These are phyloP conservation scores for Phaeotremella skinneri DNA, from an alignment of 768 basidiomycete species.

Conservation along the genomic window DNA sequence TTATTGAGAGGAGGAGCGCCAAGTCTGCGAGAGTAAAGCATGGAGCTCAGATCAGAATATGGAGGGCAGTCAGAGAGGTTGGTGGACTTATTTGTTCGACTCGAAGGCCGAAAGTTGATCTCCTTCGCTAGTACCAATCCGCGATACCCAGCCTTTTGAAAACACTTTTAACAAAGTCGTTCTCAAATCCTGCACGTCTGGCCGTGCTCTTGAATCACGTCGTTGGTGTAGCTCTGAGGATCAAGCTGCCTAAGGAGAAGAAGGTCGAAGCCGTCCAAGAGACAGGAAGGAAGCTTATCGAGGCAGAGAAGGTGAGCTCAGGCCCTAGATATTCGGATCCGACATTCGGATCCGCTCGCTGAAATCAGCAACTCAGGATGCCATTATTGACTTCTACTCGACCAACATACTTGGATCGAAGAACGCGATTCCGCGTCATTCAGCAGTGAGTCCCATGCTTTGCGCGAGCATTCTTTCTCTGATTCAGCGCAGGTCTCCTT, in stretches of 20 bases:
- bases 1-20: constrained; percentile 26
- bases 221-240: constrained; percentile 67
- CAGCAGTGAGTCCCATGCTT: constrained; percentile 52
- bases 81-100: background rate
- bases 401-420: constrained; percentile 68
- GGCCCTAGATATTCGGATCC: constrained; percentile 53
- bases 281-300: constrained; percentile 49
- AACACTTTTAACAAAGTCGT: constrained; percentile 60
- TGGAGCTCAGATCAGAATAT: constrained; percentile 30
- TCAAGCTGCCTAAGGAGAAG: constrained; percentile 55
- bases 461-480: background rate
- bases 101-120: constrained; percentile 8
- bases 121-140: constrained; percentile 16
- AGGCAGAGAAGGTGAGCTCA: constrained; percentile 55
- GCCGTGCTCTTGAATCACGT: constrained; percentile 66
- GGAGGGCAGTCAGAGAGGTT: constrained; percentile 36
- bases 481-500: constrained; percentile 52
- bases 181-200: constrained; percentile 54
- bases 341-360: constrained; percentile 6
- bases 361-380: constrained; percentile 54
- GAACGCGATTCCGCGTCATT: constrained; percentile 61
- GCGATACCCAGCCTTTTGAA: constrained; percentile 55
- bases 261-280: constrained; percentile 52
- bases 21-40: constrained; percentile 27
- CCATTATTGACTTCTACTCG: constrained; percentile 63